Evolutionary conservation across 176 grass and related monocot species (phyloP), one percentile per base, ranked within the genome.

Genomic region (Oropetium thomaeum): DNA sequence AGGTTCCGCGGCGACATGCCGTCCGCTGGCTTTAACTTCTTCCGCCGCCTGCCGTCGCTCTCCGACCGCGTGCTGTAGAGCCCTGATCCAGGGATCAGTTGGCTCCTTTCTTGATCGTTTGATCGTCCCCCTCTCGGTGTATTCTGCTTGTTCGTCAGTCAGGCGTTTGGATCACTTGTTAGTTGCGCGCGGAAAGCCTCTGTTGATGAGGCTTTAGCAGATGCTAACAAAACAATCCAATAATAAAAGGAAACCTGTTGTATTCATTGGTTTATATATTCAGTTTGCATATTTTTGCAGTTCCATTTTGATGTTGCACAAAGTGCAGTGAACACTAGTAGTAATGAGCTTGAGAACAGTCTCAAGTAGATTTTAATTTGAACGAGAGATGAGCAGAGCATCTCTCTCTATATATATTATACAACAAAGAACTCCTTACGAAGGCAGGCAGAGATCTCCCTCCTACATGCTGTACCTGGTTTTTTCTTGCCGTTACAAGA

Each of bases 1-100:
- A 89, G 87, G 76, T 99, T 99, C 87, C 87, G 91, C 68, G 89
- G 85, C 62, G 96, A 99, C 76, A 95, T 99, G 92, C 96, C 96
- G 2, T 90, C 96, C 23, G 75, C 87, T 16, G 82, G 71, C 3
- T 95, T 99, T 79, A 99, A 99, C 86, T 99, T 99, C 75, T 99
- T 99, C 87, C 87, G 91, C 38, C 89, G 96, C 23, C 59, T 99
- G 33, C 96, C 96, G 20, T 92, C 96, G 14, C 49, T 88, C 27
- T 90, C 96, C 52, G 96, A 99, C 65, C 62, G 91, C 52, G 82
- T 99, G 29, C 79, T 99, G 26, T 96, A 96, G 75, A 54, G 67
- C 45, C 57, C 67, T 54, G 37, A 65, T 85, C 49, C n/a, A n/a
- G n/a, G n/a, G n/a, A n/a, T 9, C 68, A 57, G 77, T 80, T 55